Conservation (phyloP, 2,329 filamentous ascomycete genomes). For the Aspergillus sp. region DNA sequence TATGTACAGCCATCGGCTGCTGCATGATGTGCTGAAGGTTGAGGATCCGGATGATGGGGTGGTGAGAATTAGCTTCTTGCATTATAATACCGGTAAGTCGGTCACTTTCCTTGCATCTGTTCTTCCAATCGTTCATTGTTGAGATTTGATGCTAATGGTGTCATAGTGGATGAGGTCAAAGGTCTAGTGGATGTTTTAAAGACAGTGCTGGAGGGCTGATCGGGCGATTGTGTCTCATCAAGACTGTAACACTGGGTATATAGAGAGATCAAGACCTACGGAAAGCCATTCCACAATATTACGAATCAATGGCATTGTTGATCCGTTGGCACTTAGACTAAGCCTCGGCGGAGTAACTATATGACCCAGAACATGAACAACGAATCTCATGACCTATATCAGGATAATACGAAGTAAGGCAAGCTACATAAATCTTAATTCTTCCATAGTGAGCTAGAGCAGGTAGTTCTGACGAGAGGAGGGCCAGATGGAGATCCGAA, state of each 20-base stretch:
- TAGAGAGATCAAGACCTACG: no score
- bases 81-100: constrained; percentile 67
- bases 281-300: no score
- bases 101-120: no score
- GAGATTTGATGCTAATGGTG: background rate
- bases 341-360: no score
- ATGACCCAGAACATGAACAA: no score
- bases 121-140: background rate
- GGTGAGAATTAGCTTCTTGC: constrained; percentile 68
- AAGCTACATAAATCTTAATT: no score
- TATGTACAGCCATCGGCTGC: constrained; percentile 67
- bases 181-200: constrained; percentile 17
- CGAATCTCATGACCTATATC: no score
- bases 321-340: no score
- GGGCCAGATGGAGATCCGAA: background rate
- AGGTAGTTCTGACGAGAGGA: background rate
- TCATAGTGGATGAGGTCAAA: constrained; percentile 17
- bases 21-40: constrained; percentile 59
- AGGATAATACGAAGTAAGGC: no score
- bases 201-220: constrained; percentile 4
- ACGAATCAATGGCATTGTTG: no score
- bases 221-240: background rate
- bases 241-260: no score
- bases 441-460: background rate
- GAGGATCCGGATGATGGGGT: constrained; percentile 61